phyloP scores from a whole-genome alignment of 139 green algal species.

The Mesostigma viride region DNA sequence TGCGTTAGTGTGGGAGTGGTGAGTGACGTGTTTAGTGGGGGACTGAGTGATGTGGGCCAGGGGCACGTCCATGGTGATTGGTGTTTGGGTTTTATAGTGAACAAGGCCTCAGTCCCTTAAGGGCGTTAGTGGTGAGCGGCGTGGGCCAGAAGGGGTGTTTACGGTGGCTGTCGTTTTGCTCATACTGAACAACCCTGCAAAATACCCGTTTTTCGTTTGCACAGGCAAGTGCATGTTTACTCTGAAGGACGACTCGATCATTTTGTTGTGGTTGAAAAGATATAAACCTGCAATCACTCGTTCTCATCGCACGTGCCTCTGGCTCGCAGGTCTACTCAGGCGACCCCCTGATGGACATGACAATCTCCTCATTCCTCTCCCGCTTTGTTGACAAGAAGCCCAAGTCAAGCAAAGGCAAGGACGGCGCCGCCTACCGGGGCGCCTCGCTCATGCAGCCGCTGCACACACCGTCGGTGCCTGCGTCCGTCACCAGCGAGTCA shows the following conservation, averaged over 20 bases:
- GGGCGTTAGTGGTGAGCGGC: too few relatives aligned
- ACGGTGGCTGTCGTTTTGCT: background rate
- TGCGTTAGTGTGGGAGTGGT: background rate
- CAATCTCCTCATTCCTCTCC: constrained; percentile 75
- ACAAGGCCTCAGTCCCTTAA: too few relatives aligned
- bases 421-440: constrained; percentile 11
- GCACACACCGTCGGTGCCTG: background rate
- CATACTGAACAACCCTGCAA: background rate
- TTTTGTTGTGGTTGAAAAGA: background rate
- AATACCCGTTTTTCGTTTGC: background rate
- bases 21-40: background rate
- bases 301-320: background rate
- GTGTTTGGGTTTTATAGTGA: background rate
- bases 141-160: background rate
- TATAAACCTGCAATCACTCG: background rate
- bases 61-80: background rate
- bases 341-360: constrained; percentile 78
- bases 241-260: background rate
- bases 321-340: too few relatives aligned
- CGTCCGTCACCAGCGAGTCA: constrained; percentile 36
- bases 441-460: constrained; percentile 69
- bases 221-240: background rate
- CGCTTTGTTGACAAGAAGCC: constrained; percentile 86
- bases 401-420: constrained; percentile 40
- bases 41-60: background rate